A percentile compares a stretch with the other conserved stretches of the same genome.
Evolutionary conservation across 768 basidiomycete species (phyloP).

Genomic region (Boletales sp.): DNA sequence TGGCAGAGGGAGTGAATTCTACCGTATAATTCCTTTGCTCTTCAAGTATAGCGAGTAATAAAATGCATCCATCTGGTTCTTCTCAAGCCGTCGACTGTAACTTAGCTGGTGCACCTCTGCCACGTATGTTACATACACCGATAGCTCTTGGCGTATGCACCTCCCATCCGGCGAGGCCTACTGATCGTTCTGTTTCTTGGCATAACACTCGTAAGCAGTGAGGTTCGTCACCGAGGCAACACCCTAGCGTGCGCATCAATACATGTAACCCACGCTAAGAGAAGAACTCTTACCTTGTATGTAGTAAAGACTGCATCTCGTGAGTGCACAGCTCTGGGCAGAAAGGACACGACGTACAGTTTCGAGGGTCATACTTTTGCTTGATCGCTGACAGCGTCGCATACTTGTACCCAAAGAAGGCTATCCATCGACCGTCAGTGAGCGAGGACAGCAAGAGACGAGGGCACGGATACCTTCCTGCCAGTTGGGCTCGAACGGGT

Average conservation of each 20-base stretch:
- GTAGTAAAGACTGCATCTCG: slow-evolving; percentile 11
- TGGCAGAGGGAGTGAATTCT: too few relatives aligned
- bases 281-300: slow-evolving; percentile 9
- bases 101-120: too few relatives aligned
- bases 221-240: slow-evolving; percentile 5
- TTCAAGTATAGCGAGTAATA: too few relatives aligned
- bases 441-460: background rate
- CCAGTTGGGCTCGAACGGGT: slow-evolving; percentile 16
- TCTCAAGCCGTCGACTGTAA: too few relatives aligned
- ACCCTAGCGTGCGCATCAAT: background rate
- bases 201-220: slow-evolving; percentile 1
- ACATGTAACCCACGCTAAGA: too few relatives aligned
- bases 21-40: too few relatives aligned
- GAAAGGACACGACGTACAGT: slow-evolving; percentile 9
- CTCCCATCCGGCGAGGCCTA: too few relatives aligned
- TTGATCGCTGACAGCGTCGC: slow-evolving; percentile 15
- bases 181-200: slow-evolving; percentile 1
- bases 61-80: too few relatives aligned
- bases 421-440: background rate
- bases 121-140: too few relatives aligned
- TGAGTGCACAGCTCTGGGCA: background rate
- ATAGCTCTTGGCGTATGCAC: too few relatives aligned
- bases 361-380: slow-evolving; percentile 18
- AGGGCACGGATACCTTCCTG: slow-evolving; percentile 9
- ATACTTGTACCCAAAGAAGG: slow-evolving; percentile 23